Evolutionary conservation across 2,329 filamentous ascomycete species (phyloP), one percentile per base, ranked within the genome.

Genomic region (Fusarium sp.): DNA sequence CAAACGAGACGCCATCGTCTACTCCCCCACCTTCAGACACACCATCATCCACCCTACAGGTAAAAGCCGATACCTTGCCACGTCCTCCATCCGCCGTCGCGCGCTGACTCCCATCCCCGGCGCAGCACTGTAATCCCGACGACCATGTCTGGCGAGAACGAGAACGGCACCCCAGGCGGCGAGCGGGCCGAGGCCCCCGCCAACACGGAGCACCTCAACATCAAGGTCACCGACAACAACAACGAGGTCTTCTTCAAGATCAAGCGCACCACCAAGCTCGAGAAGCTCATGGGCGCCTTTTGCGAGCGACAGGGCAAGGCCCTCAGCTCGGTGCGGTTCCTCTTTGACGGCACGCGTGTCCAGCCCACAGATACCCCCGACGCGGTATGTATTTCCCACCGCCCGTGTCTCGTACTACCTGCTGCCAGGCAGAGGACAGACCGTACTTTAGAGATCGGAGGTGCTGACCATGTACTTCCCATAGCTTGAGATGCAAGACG

Each of bases 191-290:
- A 83, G 29, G 83, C 85, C 33, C 80, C 85, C 62, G 85, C 87
- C 27, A 85, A 87, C 65, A 87, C 87, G 33, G 96, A 98, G 85
- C 97, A 99, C 84, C 88, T 99, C 6, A 99, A 99, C 86, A 98
- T 99, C 86, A 99, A 99, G 84, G 97, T 99, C 16, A 98, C 97
- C 0, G 97, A 99, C 79, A 98, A 97, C 87, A 98, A 98, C 87
- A 99, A 99, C 83, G 97, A 99, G 83, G 96, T 99, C 79, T 99
- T 98, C 85, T 99, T 99, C 89, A 99, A 99, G 89, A 99, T 99
- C 87, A 99, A 99, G 92, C 91, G 95, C 40, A 95, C 93, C 25
- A 99, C 97, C 1, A 94, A 95, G 83, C 90, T 99, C 2, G 97
- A 98, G 86, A 99, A 99, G 88, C 88, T 99, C 65, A 99, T 99